phyloP scores from a whole-genome alignment of 306 rosid genomes.

The Carpinus viminea region DNA sequence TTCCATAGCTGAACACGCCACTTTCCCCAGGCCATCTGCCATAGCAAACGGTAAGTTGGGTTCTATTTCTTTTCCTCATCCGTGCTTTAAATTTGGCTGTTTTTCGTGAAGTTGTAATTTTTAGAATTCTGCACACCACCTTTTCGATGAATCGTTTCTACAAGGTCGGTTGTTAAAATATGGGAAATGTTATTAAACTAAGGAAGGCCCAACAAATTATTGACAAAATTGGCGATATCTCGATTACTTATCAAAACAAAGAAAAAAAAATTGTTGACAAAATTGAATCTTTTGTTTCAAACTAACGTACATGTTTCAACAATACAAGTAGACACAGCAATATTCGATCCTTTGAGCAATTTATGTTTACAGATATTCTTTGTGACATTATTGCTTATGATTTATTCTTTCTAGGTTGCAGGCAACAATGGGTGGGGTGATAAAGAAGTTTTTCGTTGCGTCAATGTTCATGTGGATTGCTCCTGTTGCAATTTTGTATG shows the following conservation, averaged over 20 bases:
- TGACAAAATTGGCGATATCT: background rate
- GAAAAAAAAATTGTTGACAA: background rate
- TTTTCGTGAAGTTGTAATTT: too few species aligned
- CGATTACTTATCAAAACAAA: too few species aligned
- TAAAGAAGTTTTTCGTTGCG: conserved; percentile 64
- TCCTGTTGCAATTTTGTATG: conserved; percentile 73
- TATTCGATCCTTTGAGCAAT: background rate
- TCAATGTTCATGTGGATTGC: conserved; percentile 75
- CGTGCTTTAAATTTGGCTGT: too few species aligned
- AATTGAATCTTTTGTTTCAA: background rate
- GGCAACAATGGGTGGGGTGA: conserved; percentile 54
- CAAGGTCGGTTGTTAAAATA: background rate
- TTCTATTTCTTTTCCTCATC: too few species aligned
- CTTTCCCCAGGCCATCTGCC: too few species aligned
- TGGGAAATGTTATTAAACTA: background rate
- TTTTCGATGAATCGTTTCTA: background rate
- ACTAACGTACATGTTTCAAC: background rate
- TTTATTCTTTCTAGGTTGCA: conserved; percentile 30
- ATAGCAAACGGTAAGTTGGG: too few species aligned
- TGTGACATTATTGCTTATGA: background rate
- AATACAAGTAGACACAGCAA: too few species aligned
- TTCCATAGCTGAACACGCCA: too few species aligned
- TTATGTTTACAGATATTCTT: background rate
- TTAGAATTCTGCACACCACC: background rate
- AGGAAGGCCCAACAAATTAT: background rate